Base-by-base conservation (phyloP, 1,284 basidiomycete species). In the Ustanciosporium gigantosporum region DNA sequence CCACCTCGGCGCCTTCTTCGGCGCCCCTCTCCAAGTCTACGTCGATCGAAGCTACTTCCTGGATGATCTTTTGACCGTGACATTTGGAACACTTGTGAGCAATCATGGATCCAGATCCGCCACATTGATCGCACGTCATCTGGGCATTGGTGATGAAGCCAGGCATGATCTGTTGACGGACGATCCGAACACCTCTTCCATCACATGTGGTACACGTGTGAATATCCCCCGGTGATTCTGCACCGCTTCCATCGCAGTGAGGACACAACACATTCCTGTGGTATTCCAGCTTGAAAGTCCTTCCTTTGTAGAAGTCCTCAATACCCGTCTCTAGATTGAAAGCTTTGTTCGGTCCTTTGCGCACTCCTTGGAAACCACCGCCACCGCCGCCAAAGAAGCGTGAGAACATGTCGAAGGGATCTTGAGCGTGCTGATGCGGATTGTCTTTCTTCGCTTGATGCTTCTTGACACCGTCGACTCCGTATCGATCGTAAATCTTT, bases 151-250 rank as follows among this genome's bases (percentile, higher is more conserved):
- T 77, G 25, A 71, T 61, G 32, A 77, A 77, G 16, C 75, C 75
- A 5, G 75, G 75, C 75, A 76, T 76, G 59, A 77, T 74, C 42
- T 77, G 73, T 55, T 77, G 75, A 16, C 68, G 56, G 13, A 76
- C 55, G 32, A 77, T 58, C 23, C 72, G 55, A 14, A 75, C 46
- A 13, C 75, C 75, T 9, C 61, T 44, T 3, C 75, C 75, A 9
- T 60, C 43, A 46, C 75, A 77, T 4, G 55, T 31, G 3, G 65
- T 52, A 49, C 75, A 77, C 3, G 60, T 59, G 36, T 74, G 73
- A 32, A 77, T 74, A 34, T 77, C 68, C 16, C 31, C 46, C 5
- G 70, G 62, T 3, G 62, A 70, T 31, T 67, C 53, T n/a, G 75
- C 75, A 16, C 75, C 75, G 31, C 64, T 67, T 21, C 75, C 75